Evolutionary conservation across 83 land plant genomes (phyloP).

Genomic region (Diphasiastrum complanatum): DNA sequence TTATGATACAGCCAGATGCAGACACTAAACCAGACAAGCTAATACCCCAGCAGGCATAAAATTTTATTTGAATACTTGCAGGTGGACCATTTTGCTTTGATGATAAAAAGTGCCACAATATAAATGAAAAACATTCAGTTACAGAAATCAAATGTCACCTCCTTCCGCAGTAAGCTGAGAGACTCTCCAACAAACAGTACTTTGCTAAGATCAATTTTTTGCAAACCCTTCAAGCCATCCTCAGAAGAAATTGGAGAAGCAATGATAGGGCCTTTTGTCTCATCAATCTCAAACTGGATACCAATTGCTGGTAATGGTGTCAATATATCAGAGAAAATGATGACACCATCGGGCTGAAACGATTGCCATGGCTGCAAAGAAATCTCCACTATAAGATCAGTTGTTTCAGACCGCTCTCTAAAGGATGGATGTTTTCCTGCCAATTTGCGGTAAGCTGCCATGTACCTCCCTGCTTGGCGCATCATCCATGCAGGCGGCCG

Average conservation of each 20-base stretch:
- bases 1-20: no score
- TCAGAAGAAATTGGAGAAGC: slow-evolving; percentile 60
- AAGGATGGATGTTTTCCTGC: slow-evolving; percentile 92
- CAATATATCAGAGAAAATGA: slow-evolving; percentile 94
- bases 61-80: no score
- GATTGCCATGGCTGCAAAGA: slow-evolving; percentile 99
- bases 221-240: slow-evolving; percentile 61
- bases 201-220: slow-evolving; percentile 69
- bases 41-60: no score
- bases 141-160: slow-evolving; percentile 39
- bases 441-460: slow-evolving; percentile 91
- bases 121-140: background rate
- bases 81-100: no score
- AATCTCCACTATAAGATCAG: slow-evolving; percentile 96
- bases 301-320: slow-evolving; percentile 97
- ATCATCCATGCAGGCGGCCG: slow-evolving; percentile 99
- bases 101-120: no score
- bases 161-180: slow-evolving; percentile 55
- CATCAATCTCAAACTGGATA: slow-evolving; percentile 89
- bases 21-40: no score
- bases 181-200: slow-evolving; percentile 92
- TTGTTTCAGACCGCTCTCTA: slow-evolving; percentile 86
- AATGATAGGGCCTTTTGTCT: slow-evolving; percentile 80
- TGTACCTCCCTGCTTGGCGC: slow-evolving; percentile 99
- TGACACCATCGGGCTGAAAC: slow-evolving; percentile 93